phyloP scores from a whole-genome alignment of 345 rosid genomes.

The Bruguiera sexangula region DNA sequence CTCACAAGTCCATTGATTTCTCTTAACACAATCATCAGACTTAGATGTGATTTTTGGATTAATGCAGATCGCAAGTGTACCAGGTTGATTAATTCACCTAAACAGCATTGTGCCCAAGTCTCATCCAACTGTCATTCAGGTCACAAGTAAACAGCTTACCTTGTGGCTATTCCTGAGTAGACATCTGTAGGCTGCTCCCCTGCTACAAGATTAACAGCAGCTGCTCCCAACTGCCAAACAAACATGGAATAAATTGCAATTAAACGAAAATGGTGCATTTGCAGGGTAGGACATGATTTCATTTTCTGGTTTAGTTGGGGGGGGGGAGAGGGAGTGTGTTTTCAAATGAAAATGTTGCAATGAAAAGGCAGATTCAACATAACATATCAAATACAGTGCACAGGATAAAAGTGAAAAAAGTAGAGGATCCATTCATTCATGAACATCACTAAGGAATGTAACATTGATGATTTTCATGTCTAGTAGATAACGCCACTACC shows the following conservation, averaged over 20 bases:
- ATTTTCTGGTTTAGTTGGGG: too few species aligned
- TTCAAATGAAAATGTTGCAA: neutral
- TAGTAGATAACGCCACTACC: constrained; percentile 32
- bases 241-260: constrained; percentile 14
- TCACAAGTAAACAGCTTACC: neutral
- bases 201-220: constrained; percentile 22
- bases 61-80: too few species aligned
- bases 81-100: neutral
- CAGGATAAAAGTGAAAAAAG: neutral
- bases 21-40: too few species aligned
- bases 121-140: neutral
- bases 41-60: too few species aligned
- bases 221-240: constrained; percentile 57
- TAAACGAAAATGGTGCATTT: neutral
- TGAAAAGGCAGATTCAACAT: too few species aligned
- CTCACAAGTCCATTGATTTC: neutral
- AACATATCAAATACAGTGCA: neutral
- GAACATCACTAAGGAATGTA: constrained; percentile 4
- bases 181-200: neutral
- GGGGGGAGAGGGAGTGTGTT: too few species aligned
- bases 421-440: neutral
- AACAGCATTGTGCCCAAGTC: neutral
- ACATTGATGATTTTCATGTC: neutral
- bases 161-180: neutral
- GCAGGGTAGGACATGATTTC: neutral